A percentile compares a stretch with the other conserved stretches of the same genome.
Conservation (phyloP, 139 green algal genomes). For the Microglena sp. region DNA sequence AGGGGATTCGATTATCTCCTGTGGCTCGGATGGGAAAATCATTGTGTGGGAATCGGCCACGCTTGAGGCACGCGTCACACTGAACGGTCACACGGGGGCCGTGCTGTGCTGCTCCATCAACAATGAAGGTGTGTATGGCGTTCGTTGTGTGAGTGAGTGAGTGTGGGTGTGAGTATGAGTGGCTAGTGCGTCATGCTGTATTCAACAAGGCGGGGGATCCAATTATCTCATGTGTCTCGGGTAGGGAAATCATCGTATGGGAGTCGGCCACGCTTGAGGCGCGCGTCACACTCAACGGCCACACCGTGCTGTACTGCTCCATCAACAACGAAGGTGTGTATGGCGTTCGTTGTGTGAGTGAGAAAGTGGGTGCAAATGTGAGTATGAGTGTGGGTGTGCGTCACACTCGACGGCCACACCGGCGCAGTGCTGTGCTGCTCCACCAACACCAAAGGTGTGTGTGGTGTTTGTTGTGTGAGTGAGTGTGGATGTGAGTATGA, state of each 20-base stretch:
- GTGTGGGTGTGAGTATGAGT: too few relatives aligned
- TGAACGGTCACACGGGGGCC: conserved; percentile 29
- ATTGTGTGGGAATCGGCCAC: conserved; percentile 28
- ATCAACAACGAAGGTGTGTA: conserved; percentile 30
- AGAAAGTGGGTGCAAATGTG: too few relatives aligned
- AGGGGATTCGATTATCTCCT: conserved; percentile 22
- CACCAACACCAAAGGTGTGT: conserved; percentile 26
- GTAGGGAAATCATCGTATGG: conserved; percentile 22
- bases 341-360: too few relatives aligned
- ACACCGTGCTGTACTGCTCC: conserved; percentile 29
- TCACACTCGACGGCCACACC: too few relatives aligned
- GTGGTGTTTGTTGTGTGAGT: too few relatives aligned
- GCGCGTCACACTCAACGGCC: conserved; percentile 23
- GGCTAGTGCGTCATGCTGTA: conserved; percentile 18
- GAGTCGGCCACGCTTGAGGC: conserved; percentile 27
- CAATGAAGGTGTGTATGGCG: too few relatives aligned
- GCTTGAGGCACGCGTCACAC: conserved; percentile 24
- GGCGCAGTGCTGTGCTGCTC: conserved; percentile 33
- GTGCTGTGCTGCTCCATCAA: conserved; percentile 36
- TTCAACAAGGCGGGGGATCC: conserved; percentile 16
- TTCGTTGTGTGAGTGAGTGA: too few relatives aligned
- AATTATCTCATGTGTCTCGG: conserved; percentile 23
- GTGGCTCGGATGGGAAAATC: conserved; percentile 15
- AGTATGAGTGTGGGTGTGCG: conserved; percentile 27
- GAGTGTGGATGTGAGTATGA: too few relatives aligned